Base-by-base conservation (phyloP, 2,329 filamentous ascomycete genomes). In the Pestalotiopsis sp. region DNA sequence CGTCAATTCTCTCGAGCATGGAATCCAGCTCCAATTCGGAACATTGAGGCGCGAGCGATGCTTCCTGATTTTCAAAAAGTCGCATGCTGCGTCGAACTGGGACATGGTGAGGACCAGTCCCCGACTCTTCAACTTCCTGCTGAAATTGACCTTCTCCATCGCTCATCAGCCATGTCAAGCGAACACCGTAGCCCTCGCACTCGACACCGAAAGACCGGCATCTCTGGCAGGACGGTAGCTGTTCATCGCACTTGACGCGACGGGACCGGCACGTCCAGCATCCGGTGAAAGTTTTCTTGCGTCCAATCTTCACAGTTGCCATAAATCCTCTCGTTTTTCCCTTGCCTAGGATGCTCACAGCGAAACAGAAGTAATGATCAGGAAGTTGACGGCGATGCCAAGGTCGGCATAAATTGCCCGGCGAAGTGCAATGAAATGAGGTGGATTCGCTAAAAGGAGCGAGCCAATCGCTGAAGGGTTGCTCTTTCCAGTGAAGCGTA, bases 121-220 rank as follows among this genome's bases (percentile, higher is more conserved):
- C 17, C 11, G 38, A 11, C 38, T 40, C 35, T 10, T 63, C 60
- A 13, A n/a, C 40, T 14, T 63, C 60, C 3, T 22, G n/a, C n/a
- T 20, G 40, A 22, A 38, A 24, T n/a, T 39, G 63, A 0, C 26
- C 63, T 4, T n/a, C 67, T 24, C 63, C 57, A 9, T 22, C 64
- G 39, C 58, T 67, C 17, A n/a, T 35, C 1, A 71, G 57, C 71
- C 70, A 73, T 24, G 64, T 68, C 14, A 73, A 65, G 6, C 71
- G 68, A 5, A 73, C 52, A 7, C 67, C 71, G 40, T 74, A 74
- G 1, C 73, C 73, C 38, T 73, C 67, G 26, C 72, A 73, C 13
- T 63, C n/a, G 22, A 72, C 55, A 1, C 69, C 69, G n/a, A 70
- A 64, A 11, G 58, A 64, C 26, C 13, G 17, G 30, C 64, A 66